Evolutionary conservation across 1,284 basidiomycete genomes (phyloP), one percentile per base, ranked within the genome.

Genomic region (Earliella scabrosa): DNA sequence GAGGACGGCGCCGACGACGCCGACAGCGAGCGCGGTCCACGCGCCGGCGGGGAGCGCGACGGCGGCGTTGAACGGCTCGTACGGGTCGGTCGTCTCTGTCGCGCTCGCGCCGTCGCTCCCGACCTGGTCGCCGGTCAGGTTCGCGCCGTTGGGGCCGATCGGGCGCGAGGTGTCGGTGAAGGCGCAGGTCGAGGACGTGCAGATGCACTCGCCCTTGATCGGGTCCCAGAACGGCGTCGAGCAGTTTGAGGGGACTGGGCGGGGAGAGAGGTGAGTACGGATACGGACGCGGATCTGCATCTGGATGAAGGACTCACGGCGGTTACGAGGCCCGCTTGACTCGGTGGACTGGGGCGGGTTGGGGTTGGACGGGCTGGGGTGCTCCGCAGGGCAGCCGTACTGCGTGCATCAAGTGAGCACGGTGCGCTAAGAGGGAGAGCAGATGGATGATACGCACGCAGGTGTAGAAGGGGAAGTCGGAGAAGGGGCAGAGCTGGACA

Each of bases 171-270:
- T 70, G 64, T 92, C 88, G 5, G 70, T 71, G 70, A 91, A 92
- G 2, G 77, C 73, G 70, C 90, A 92, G 1, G 71, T 73, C 47
- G 60, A 63, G 2, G 80, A 78, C 1, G 72, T 78, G 72, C 88
- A 92, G 50, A 87, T 73, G 64, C 90, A 92, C 46, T 77, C 72
- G 64, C 82, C 85, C 23, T 64, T 77, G 55, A 91, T 80, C 4
- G 90, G 89, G 71, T 91, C 88, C 87, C 86, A 91, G 78, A 89
- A 90, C 2, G 88, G 78, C 7, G 90, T 92, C 9, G 86, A 86
- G 71, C 90, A 93, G 75, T 90, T 90, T 9, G 78, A 60, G 6
- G 90, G 83, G 14, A 91, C 85, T 88, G 54, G n/a, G n/a, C 9
- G 43, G 45, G 13, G 27, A 4, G 21, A 3, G 31, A 29, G n/a